Base-by-base conservation (phyloP, 805 yeast genomes). In the Candida boleticola region DNA sequence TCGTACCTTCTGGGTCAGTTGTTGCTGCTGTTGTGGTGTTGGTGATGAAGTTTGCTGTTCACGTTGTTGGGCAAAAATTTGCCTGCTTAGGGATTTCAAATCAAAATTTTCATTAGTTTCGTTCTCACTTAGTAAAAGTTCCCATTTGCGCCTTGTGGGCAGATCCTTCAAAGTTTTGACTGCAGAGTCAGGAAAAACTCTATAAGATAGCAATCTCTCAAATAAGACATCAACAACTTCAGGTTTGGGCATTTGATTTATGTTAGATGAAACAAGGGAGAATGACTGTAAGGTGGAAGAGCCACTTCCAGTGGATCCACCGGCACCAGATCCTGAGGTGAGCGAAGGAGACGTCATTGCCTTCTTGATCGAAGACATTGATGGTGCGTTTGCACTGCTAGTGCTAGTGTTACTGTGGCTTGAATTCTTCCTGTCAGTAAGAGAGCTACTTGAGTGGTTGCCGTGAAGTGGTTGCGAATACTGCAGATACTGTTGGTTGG, bases 121-220 rank as follows among this genome's bases (percentile, higher is more conserved):
- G 45, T 58, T 62, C 46, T 71, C 76, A 32, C 67, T 49, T n/a
- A 70, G 50, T 11, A 71, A 52, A 11, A 71, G 53, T 47, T 71
- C 74, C 76, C 76, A 71, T 47, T 71, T 71, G 19, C 76, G 47
- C 37, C 54, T 60, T 3, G 64, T 53, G 3, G 72, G 53, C 39
- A 57, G 63, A 18, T 60, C 62, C 30, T 61, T 51, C 40, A 70
- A 52, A 1, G 65, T 53, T 36, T 52, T 58, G 5, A 64, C 41
- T 2, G 71, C 66, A 29, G 55, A 51, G n/a, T 59, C 67, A 1
- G 71, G 57, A 39, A 71, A 69, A 0, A 58, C 71, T 35, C 75
- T 51, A 3, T 57, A 56, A 3, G 70, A 55, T 3, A 71, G 52
- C n/a, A 71, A 47, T 36, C 58, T 54, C 40, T 69, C 73, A 45